Evolutionary conservation across 192 early-diverging fungal species (phyloP).

Genomic region (Umbelopsis ramanniana): DNA sequence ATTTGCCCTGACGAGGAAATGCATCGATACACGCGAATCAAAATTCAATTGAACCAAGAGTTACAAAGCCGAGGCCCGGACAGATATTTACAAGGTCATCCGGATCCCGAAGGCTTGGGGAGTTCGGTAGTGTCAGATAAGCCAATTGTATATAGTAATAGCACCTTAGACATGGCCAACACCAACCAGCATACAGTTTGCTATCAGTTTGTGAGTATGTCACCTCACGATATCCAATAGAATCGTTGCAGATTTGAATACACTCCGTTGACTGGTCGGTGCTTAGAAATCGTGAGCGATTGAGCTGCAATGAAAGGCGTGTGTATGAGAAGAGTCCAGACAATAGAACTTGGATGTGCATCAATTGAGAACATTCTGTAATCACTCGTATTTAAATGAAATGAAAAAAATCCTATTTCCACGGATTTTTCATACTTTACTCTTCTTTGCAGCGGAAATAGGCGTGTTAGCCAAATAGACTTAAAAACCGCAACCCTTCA

Average conservation of each 20-base stretch:
- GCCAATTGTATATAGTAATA: conserved; percentile 20
- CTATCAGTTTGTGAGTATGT: conserved; percentile 33
- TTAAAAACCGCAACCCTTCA: too few species aligned
- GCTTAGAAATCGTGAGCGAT: conserved; percentile 4
- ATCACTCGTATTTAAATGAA: too few species aligned
- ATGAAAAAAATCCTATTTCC: too few species aligned
- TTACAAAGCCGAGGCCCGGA: conserved; percentile 28
- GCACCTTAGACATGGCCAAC: conserved; percentile 33
- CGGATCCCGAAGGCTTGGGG: conserved; percentile 8
- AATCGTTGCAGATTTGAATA: conserved; percentile 9
- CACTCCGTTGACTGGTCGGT: neutral
- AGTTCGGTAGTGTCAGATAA: conserved; percentile 12
- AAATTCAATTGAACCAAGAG: conserved; percentile 55
- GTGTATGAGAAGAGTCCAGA: neutral
- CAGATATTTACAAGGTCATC: conserved; percentile 19
- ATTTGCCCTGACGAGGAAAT: conserved; percentile 37
- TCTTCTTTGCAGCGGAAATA: too few species aligned
- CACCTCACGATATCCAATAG: conserved; percentile 22
- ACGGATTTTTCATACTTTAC: too few species aligned
- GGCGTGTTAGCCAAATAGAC: too few species aligned
- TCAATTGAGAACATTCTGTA: neutral
- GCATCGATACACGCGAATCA: conserved; percentile 46
- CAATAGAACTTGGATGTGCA: too few species aligned
- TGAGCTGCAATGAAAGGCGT: neutral
- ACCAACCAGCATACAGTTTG: conserved; percentile 41